These are phyloP conservation scores for Coprinopsis cinerea DNA, from an alignment of 768 basidiomycete species.

Conservation along the genomic window DNA sequence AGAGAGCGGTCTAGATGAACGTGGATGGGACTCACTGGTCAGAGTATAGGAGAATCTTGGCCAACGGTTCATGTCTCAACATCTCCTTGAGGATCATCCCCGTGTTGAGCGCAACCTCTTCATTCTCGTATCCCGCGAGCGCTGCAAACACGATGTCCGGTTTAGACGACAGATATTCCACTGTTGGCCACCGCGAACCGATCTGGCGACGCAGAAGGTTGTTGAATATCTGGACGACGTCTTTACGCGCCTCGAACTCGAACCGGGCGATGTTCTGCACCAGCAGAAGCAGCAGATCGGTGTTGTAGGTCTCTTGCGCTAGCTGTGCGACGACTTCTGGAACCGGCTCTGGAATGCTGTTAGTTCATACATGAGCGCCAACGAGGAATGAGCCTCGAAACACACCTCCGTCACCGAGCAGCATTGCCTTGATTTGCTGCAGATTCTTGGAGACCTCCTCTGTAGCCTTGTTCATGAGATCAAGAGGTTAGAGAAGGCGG, in stretches of 20 bases:
- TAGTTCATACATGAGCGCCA: slow-evolving; percentile 3
- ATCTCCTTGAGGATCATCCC: slow-evolving; percentile 98
- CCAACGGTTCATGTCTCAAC: slow-evolving; percentile 86
- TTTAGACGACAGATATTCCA: slow-evolving; percentile 83
- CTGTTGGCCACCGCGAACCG: slow-evolving; percentile 91
- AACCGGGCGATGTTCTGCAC: slow-evolving; percentile 79
- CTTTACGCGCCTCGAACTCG: slow-evolving; percentile 91
- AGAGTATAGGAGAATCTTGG: slow-evolving; percentile 85
- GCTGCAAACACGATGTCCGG: slow-evolving; percentile 74
- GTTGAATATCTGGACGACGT: slow-evolving; percentile 84
- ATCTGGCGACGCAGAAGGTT: slow-evolving; percentile 88
- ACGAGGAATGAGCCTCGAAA: slow-evolving; percentile 9
- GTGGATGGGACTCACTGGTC: slow-evolving; percentile 69
- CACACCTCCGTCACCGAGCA: slow-evolving; percentile 85
- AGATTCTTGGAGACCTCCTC: slow-evolving; percentile 89
- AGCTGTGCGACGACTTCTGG: slow-evolving; percentile 92
- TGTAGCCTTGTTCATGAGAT: slow-evolving; percentile 50
- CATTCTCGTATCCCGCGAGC: slow-evolving; percentile 89
- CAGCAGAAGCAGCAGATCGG: slow-evolving; percentile 77
- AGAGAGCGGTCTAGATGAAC: slow-evolving; percentile 1
- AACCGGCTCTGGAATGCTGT: slow-evolving; percentile 52
- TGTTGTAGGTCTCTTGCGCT: slow-evolving; percentile 92
- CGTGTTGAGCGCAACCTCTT: slow-evolving; percentile 94
- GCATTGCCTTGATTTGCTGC: slow-evolving; percentile 82
- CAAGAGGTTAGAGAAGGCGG: background rate